phyloP scores from a whole-genome alignment of 306 rosid genomes.

The Trifolium pratense region DNA sequence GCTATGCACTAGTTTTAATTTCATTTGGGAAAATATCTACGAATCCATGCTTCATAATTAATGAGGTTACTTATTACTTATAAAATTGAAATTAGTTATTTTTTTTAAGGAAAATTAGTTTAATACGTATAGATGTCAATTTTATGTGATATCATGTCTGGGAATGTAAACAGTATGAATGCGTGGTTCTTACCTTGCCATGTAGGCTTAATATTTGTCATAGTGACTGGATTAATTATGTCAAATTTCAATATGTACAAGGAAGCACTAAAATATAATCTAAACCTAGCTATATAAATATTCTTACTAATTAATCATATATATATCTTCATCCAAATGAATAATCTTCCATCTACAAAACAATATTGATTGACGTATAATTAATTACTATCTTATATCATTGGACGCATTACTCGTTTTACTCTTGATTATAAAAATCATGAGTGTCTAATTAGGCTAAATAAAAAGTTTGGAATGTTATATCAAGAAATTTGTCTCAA shows the following conservation, averaged over 20 bases:
- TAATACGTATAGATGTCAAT: conserved; percentile 1
- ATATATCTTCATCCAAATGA: conserved; percentile 21
- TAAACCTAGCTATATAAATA: not conserved
- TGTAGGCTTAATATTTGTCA: not conserved
- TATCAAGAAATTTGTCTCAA: not conserved
- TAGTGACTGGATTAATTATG: not conserved
- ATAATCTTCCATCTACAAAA: not conserved
- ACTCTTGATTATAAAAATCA: not conserved
- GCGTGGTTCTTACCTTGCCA: conserved; percentile 5
- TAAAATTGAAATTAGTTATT: not conserved
- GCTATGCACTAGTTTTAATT: too few species aligned
- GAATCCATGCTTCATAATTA: not conserved
- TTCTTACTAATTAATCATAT: not conserved
- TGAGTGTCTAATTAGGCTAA: not conserved
- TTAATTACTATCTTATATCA: not conserved
- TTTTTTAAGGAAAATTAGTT: too few species aligned
- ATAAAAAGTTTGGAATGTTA: conserved; percentile 20
- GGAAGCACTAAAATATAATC: conserved; percentile 9
- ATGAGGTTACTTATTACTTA: not conserved
- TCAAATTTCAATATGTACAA: conserved; percentile 16
- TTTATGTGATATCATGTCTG: not conserved
- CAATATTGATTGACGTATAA: not conserved
- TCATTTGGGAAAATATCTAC: not conserved
- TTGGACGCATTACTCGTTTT: not conserved
- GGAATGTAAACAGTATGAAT: too few species aligned